Base-by-base conservation (phyloP, 1,139 yeast species). In the Yamadazyma jaroonii region DNA sequence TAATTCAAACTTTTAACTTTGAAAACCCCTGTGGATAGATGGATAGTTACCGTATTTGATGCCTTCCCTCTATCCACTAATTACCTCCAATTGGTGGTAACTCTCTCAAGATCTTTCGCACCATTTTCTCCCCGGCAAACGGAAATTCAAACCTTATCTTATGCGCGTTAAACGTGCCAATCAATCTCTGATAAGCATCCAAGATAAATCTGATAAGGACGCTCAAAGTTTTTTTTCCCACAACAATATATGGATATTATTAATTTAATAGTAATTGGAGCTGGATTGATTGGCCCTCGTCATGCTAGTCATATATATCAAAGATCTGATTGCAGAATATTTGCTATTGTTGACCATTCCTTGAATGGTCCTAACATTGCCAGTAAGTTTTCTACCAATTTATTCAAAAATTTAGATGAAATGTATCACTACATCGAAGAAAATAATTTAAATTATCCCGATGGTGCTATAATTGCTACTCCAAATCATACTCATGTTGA, bases 231-330 rank as follows among this genome's bases (percentile, higher is more conserved):
- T 27, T 27, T 27, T 27, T 27, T 13, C 29, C 30, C 11, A 9
- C 4, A 27, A 12, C 17, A 13, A 4, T 14, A 6, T 17, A 38
- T 28, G 38, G 38, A 38, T 26, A 26, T 40, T 10, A 10, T 44
- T n/a, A 41, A 26, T 31, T 38, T 48, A 12, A 42, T 48, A 9
- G 49, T 48, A 7, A 38, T 48, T 17, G 73, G 73, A 3, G 71
- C 70, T 3, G 74, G 74, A 0, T 52, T 67, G 12, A 66, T 67
- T 22, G 73, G 74, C 0, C 73, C 73, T 5, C 56, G 74, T 32
- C 74, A 67, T 46, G 71, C 71, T 9, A 43, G 49, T 29, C 72
- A 67, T 42, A 57, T 67, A 15, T 36, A 34, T 22, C 35, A 48
- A 21, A 40, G 67, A 21, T 39, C 50, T 4, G 67, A 47, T 29